Percentiles rank a stretch among this genome's conserved stretches.
These are phyloP conservation scores for Termitomyces sp. DNA, from an alignment of 768 basidiomycete genomes.

Conservation along the genomic window DNA sequence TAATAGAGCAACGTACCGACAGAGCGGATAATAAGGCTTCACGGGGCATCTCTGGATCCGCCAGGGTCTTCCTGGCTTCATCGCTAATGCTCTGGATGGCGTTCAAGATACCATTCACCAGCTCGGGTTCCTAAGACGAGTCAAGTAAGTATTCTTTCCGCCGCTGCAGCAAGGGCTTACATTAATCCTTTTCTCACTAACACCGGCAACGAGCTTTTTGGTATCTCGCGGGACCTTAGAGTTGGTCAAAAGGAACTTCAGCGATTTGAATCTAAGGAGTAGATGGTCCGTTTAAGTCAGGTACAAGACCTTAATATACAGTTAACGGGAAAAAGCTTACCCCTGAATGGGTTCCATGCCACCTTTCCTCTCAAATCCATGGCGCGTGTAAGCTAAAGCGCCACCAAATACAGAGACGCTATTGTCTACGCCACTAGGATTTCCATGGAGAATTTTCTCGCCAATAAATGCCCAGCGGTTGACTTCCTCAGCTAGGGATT, in stretches of 20 bases:
- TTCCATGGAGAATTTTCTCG: constrained; percentile 96
- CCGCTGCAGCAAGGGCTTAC: constrained; percentile 32
- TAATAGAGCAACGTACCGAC: constrained; percentile 49
- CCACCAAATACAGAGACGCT: constrained; percentile 92
- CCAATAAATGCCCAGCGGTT: constrained; percentile 93
- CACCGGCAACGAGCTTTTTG: constrained; percentile 90
- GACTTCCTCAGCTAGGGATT: constrained; percentile 67
- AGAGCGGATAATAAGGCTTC: constrained; percentile 60
- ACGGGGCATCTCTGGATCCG: constrained; percentile 70
- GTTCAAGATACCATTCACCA: constrained; percentile 71
- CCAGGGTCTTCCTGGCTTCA: constrained; percentile 71
- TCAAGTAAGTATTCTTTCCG: constrained; percentile 5
- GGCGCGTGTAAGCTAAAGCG: constrained; percentile 83
- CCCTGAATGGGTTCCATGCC: constrained; percentile 86
- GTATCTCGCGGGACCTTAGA: constrained; percentile 93
- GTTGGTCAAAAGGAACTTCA: constrained; percentile 88
- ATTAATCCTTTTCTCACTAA: constrained; percentile 63
- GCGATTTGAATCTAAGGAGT: constrained; percentile 74
- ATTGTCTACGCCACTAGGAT: constrained; percentile 97
- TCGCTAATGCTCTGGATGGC: constrained; percentile 85
- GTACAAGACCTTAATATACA: constrained; percentile 6
- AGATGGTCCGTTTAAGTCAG: constrained; percentile 11
- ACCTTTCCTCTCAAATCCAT: constrained; percentile 72
- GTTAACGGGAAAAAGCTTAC: constrained; percentile 39
- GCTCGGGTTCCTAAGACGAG: constrained; percentile 69